A percentile compares a stretch with the other conserved stretches of the same genome.
These are phyloP conservation scores for Massariosphaeria phaeospora DNA, from an alignment of 495 filamentous ascomycete species.

Conservation along the genomic window DNA sequence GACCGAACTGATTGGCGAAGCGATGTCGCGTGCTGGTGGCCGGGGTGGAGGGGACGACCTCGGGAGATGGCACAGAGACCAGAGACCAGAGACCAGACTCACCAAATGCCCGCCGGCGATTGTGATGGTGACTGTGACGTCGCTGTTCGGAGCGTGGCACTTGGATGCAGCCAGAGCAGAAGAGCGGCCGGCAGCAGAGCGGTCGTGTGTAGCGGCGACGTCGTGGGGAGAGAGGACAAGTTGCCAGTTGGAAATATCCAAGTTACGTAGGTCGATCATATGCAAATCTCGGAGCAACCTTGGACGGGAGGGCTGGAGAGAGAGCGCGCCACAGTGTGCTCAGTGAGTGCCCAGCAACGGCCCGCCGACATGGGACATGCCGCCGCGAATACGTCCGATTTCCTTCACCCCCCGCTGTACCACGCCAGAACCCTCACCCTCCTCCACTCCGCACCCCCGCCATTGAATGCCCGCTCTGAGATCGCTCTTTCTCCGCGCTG, in stretches of 20 bases:
- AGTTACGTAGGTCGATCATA: too few species aligned
- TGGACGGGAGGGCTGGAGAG: too few species aligned
- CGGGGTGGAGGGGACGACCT: slow-evolving; percentile 11
- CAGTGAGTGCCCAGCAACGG: slow-evolving; percentile 16
- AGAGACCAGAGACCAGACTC: not conserved
- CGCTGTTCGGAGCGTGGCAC: not conserved
- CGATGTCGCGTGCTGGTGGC: slow-evolving; percentile 30
- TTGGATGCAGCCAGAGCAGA: not conserved
- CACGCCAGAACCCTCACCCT: not conserved
- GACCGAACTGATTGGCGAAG: slow-evolving; percentile 8
- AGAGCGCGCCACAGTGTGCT: too few species aligned
- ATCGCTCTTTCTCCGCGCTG: not conserved
- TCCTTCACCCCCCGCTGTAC: not conserved
- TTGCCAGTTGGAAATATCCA: too few species aligned
- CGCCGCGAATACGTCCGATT: not conserved
- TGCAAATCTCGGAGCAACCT: too few species aligned
- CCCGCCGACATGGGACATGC: slow-evolving; percentile 4
- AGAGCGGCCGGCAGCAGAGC: not conserved
- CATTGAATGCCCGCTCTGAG: slow-evolving; percentile 26
- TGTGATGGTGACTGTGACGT: not conserved
- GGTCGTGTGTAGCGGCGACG: not conserved
- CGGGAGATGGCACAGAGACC: slow-evolving; percentile 3
- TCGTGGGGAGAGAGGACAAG: slow-evolving; percentile 15
- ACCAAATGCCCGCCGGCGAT: too few species aligned
- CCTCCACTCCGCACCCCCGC: not conserved